These are phyloP conservation scores for Talaromyces sp. DNA, from an alignment of 2,329 filamentous ascomycete genomes.

Conservation along the genomic window DNA sequence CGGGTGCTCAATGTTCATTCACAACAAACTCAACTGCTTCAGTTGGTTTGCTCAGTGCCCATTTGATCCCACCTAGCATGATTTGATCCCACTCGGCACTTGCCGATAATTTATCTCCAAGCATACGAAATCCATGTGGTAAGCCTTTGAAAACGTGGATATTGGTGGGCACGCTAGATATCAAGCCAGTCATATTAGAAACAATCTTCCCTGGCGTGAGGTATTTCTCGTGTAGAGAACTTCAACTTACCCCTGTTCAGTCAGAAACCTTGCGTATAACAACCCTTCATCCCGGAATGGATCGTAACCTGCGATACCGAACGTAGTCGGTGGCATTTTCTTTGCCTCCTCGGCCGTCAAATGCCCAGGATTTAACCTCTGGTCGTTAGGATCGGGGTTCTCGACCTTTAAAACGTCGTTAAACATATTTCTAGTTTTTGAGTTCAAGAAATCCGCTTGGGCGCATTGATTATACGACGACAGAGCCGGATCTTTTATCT, in stretches of 20 bases:
- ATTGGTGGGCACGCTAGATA: constrained; percentile 44
- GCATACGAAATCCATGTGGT: constrained; percentile 48
- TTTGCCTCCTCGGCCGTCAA: constrained; percentile 41
- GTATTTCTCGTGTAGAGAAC: too few relatives aligned
- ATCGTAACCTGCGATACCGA: constrained; percentile 46
- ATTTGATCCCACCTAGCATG: constrained; percentile 25
- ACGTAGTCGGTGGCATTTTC: constrained; percentile 42
- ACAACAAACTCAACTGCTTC: neutral
- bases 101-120: constrained; percentile 23
- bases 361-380: constrained; percentile 26
- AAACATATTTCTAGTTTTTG: constrained; percentile 35
- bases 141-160: constrained; percentile 48
- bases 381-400: neutral
- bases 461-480: constrained; percentile 46
- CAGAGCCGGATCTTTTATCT: constrained; percentile 34
- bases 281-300: constrained; percentile 48
- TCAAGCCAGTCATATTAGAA: neutral
- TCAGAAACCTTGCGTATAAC: constrained; percentile 43
- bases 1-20: neutral
- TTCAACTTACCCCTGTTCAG: constrained; percentile 39
- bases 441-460: constrained; percentile 47
- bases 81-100: constrained; percentile 28
- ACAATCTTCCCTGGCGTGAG: too few relatives aligned
- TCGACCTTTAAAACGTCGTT: constrained; percentile 12
- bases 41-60: neutral